Percentiles rank a stretch among this genome's conserved stretches.
Evolutionary conservation across 306 rosid genomes (phyloP).

Genomic region (Cicer cuneatum): DNA sequence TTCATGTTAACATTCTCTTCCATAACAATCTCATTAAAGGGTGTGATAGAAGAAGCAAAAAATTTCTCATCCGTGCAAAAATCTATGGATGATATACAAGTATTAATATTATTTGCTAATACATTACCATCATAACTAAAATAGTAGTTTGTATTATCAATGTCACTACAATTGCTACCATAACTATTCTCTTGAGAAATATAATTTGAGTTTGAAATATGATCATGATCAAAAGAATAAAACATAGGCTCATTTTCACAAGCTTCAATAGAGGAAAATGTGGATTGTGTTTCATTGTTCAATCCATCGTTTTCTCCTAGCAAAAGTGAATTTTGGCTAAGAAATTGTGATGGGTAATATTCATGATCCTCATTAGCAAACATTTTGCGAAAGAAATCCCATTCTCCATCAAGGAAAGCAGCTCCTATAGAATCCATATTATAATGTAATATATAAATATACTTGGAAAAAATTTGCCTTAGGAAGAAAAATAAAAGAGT

Average conservation of each 20-base stretch:
- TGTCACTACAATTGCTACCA: constrained; percentile 45
- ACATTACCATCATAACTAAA: constrained; percentile 38
- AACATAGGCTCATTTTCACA: constrained; percentile 51
- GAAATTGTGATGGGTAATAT: constrained; percentile 55
- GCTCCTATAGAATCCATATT: constrained; percentile 75
- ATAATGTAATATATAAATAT: not conserved
- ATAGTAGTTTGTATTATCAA: constrained; percentile 41
- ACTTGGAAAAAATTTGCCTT: not conserved
- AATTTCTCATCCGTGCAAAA: constrained; percentile 45
- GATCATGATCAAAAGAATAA: constrained; percentile 58
- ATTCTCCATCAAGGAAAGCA: constrained; percentile 69
- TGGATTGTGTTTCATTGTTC: constrained; percentile 43
- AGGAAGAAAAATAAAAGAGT: not conserved
- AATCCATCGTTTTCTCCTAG: constrained; percentile 52
- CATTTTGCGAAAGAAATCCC: constrained; percentile 62
- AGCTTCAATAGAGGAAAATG: constrained; percentile 43
- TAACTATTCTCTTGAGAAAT: constrained; percentile 63
- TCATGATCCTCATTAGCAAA: constrained; percentile 62
- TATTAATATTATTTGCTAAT: constrained; percentile 11
- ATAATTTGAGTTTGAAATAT: constrained; percentile 53
- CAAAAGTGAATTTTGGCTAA: constrained; percentile 53
- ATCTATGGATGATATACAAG: constrained; percentile 23
- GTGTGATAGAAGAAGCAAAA: constrained; percentile 49
- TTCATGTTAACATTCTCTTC: constrained; percentile 50
- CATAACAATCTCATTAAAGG: constrained; percentile 48